Base-by-base conservation (phyloP, 345 rosid species). In the Clarkia xantiana region DNA sequence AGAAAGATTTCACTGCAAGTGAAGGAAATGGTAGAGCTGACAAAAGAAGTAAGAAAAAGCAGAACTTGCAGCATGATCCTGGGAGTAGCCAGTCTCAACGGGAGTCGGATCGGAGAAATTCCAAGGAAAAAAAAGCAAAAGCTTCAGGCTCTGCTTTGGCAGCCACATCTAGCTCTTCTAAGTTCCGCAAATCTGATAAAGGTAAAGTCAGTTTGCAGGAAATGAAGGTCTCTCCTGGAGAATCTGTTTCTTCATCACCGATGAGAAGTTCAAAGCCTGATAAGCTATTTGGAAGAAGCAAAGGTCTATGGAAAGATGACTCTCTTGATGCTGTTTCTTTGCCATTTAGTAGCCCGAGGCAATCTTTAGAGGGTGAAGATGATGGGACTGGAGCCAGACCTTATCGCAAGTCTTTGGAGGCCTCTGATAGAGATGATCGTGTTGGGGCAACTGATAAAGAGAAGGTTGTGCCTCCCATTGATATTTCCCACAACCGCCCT, bases 141-240 rank as follows among this genome's bases (percentile, higher is more conserved):
- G 65, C 70, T 59, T 55, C 51, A 34, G 83, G 63, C 47, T 71
- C 71, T 60, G 67, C 82, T 53, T 58, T 67, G 51, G 82, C 79
- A 8, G 94, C 99, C 56, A 77, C 95, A 22, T 84, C 98, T 11
- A 86, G 93, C 66, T 91, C 98, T 18, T 93, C 94, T 51, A 93
- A 87, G 76, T 79, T 90, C 61, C 81, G 91, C 55, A 81, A 80
- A 64, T 64, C 77, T 59, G 56, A 45, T 44, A 74, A 69, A 67
- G 61, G 60, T 18, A 61, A 65, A 63, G 58, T 42, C 51, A 58
- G 56, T 49, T 54, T 57, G 52, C 71, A 57, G 55, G 70, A 67
- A 53, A 61, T 51, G 46, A 74, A 64, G 66, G 61, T 56, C 59
- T 77, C 76, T 11, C 74, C 76, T 15, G 63, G 57, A 38, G 84